phyloP scores from a whole-genome alignment of 2,329 filamentous ascomycete genomes.

The Nothophaeocryptopus gaeumannii region DNA sequence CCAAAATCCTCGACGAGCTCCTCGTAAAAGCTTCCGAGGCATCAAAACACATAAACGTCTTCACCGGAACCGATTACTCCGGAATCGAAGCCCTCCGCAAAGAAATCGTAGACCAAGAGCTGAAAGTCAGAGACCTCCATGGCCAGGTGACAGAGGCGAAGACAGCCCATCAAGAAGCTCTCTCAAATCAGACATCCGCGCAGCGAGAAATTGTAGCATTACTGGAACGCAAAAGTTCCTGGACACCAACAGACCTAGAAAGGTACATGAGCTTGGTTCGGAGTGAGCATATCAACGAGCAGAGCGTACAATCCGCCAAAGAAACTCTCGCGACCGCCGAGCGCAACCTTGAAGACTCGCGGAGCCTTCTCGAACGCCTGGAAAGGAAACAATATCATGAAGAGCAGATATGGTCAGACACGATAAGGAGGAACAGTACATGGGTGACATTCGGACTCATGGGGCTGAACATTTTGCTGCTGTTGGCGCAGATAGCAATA shows the following conservation, averaged over 20 bases:
- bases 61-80: conserved; percentile 82
- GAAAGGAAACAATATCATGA: conserved; percentile 94
- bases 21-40: conserved; percentile 82
- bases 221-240: conserved; percentile 88
- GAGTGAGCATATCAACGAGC: conserved; percentile 88
- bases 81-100: conserved; percentile 82
- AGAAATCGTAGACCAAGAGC: conserved; percentile 68
- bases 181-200: conserved; percentile 76
- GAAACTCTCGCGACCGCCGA: conserved; percentile 73
- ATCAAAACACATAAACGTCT: conserved; percentile 83
- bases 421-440: conserved; percentile 91
- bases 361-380: conserved; percentile 70
- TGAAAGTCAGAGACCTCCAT: conserved; percentile 58
- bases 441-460: conserved; percentile 99
- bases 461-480: conserved; percentile 89
- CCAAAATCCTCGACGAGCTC: conserved; percentile 79
- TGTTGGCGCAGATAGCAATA: conserved; percentile 68
- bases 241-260: conserved; percentile 83
- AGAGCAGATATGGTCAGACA: conserved; percentile 98
- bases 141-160: conserved; percentile 68
- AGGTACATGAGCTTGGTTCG: conserved; percentile 91
- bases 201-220: conserved; percentile 95
- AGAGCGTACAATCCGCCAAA: conserved; percentile 70
- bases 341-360: conserved; percentile 72
- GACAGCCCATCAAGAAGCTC: conserved; percentile 75